phyloP scores from a whole-genome alignment of 371 early-diverging fungal species.

The Actinomortierella wolfii region DNA sequence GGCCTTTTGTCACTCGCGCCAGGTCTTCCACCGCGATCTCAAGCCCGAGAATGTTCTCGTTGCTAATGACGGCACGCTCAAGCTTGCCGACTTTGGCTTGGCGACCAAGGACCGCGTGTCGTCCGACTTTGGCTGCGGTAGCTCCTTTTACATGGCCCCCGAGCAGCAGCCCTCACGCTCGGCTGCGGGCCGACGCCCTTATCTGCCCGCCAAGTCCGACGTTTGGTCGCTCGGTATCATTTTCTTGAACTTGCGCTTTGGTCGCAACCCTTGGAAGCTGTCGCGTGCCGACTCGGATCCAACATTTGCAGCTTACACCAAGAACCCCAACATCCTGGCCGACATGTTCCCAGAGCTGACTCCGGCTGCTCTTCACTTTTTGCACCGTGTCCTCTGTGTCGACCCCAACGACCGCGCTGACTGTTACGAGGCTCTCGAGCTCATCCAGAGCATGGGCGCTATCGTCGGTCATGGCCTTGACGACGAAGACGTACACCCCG shows the following conservation, averaged over 20 bases:
- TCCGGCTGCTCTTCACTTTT: conserved; percentile 26
- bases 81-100: conserved; percentile 88
- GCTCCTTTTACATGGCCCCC: conserved; percentile 70
- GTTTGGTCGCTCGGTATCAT: conserved; percentile 82
- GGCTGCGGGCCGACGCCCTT: conserved; percentile 52
- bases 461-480: conserved; percentile 8
- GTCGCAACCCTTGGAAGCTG: conserved; percentile 83
- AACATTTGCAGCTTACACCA: conserved; percentile 59
- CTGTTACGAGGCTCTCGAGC: conserved; percentile 47
- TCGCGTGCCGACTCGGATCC: conserved; percentile 56
- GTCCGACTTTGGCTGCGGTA: conserved; percentile 80
- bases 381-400: conserved; percentile 48
- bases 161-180: conserved; percentile 59
- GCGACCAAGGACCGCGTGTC: conserved; percentile 75
- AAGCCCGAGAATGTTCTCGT: conserved; percentile 82
- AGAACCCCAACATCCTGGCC: conserved; percentile 54
- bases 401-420: conserved; percentile 48
- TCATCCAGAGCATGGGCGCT: conserved; percentile 25
- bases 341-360: conserved; percentile 58
- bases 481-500: conserved; percentile 10
- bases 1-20: conserved; percentile 56
- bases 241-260: conserved; percentile 73
- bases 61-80: conserved; percentile 55
- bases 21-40: conserved; percentile 77
- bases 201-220: conserved; percentile 72